A percentile compares a stretch with the other conserved stretches of the same genome.
Conservation (phyloP, 306 rosid genomes). For the Rubus parviflorus region DNA sequence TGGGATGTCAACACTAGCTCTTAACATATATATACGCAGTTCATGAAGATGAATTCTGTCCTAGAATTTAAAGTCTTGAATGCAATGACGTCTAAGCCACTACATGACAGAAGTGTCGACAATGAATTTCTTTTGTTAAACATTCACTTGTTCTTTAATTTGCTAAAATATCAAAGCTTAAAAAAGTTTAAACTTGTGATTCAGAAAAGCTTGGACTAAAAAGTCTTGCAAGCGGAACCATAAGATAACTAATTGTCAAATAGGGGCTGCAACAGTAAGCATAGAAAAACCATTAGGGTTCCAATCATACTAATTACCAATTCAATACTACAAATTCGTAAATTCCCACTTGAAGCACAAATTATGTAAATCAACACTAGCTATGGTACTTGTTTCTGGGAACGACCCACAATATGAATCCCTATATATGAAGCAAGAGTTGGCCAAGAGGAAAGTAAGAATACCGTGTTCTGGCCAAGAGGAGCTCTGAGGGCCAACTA, state of each 20-base stretch:
- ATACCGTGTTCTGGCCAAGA: slow-evolving; percentile 61
- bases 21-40: slow-evolving; percentile 11
- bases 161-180: background rate
- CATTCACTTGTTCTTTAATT: background rate
- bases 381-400: background rate
- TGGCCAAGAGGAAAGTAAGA: too few species aligned
- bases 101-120: slow-evolving; percentile 40
- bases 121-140: slow-evolving; percentile 11
- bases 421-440: background rate
- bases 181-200: slow-evolving; percentile 8
- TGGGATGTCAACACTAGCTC: background rate
- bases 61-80: slow-evolving; percentile 24
- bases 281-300: background rate
- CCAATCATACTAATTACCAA: background rate
- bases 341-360: background rate
- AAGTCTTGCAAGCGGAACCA: slow-evolving; percentile 16
- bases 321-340: background rate
- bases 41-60: slow-evolving; percentile 29
- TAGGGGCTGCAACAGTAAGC: background rate
- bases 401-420: background rate
- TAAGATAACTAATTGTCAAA: background rate
- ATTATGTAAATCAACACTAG: too few species aligned
- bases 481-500: slow-evolving; percentile 64
- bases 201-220: slow-evolving; percentile 14
- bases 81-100: slow-evolving; percentile 45